Percentiles rank a stretch among this genome's conserved stretches.
phyloP scores from a whole-genome alignment of 2,329 filamentous ascomycete species.

The Gremmenia infestans region DNA sequence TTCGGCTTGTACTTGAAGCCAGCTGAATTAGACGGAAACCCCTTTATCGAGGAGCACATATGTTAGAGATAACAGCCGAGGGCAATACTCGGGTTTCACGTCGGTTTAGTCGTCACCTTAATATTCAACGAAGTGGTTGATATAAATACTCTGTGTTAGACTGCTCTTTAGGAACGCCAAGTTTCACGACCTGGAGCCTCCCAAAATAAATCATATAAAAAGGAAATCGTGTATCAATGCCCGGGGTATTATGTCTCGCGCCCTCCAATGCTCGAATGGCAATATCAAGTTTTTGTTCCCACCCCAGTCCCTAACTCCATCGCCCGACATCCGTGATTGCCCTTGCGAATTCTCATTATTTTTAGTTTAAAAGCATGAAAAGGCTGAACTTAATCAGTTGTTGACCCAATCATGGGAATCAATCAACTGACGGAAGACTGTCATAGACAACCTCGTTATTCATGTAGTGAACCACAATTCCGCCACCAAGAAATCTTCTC shows the following conservation, averaged over 20 bases:
- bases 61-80: no score
- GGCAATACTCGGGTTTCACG: no score
- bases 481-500: conserved; percentile 54
- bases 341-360: background rate
- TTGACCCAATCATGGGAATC: background rate
- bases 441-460: conserved; percentile 57
- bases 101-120: no score
- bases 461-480: conserved; percentile 59
- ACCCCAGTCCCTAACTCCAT: background rate
- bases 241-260: background rate
- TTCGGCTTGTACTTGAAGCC: no score
- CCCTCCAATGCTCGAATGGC: background rate
- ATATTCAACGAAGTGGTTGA: no score
- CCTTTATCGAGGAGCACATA: no score
- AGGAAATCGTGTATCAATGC: no score
- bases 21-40: no score
- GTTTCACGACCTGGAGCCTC: no score
- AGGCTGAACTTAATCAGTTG: background rate
- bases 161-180: no score
- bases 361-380: background rate
- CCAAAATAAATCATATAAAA: no score
- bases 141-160: no score
- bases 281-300: background rate
- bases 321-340: background rate
- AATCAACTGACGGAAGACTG: conserved; percentile 42